Evolutionary conservation across 345 rosid species (phyloP).

Genomic region (Salix exigua): DNA sequence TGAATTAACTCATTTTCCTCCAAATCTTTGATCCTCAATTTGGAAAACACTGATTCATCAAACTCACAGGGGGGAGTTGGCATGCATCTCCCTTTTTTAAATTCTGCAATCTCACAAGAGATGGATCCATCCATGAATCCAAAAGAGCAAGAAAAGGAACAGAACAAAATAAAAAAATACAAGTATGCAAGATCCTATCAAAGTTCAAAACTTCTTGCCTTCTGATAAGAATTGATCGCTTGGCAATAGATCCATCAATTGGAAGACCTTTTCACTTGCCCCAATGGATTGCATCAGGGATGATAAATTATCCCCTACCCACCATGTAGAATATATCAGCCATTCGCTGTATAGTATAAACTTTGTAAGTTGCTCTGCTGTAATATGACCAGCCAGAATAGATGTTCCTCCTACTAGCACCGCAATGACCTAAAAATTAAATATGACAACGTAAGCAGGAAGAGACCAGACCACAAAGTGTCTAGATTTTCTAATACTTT

Average conservation of each 20-base stretch:
- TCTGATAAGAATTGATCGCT: slow-evolving; percentile 70
- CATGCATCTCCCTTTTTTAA: not conserved
- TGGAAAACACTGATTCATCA: not conserved
- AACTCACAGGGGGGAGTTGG: not conserved
- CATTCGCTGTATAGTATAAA: slow-evolving; percentile 92
- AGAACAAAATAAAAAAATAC: not conserved
- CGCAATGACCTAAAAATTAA: slow-evolving; percentile 63
- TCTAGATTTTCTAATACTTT: not conserved
- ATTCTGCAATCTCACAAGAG: slow-evolving; percentile 4
- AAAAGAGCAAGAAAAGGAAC: not conserved
- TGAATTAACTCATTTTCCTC: not conserved
- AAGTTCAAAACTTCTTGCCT: slow-evolving; percentile 50
- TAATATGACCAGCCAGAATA: slow-evolving; percentile 77
- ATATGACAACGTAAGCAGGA: slow-evolving; percentile 10
- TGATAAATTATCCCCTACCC: slow-evolving; percentile 92
- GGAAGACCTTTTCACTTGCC: slow-evolving; percentile 98
- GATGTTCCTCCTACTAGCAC: slow-evolving; percentile 86
- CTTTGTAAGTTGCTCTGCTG: slow-evolving; percentile 93
- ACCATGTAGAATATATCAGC: slow-evolving; percentile 96
- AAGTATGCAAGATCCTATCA: not conserved
- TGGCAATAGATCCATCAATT: slow-evolving; percentile 87
- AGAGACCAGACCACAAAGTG: not conserved
- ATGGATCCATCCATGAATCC: not conserved
- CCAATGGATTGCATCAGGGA: slow-evolving; percentile 95
- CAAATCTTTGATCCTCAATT: not conserved